A percentile compares a stretch with the other conserved stretches of the same genome.
Evolutionary conservation across 225 moss, liverwort and hornwort genomes (phyloP).

Genomic region (Sphagnum contortum): DNA sequence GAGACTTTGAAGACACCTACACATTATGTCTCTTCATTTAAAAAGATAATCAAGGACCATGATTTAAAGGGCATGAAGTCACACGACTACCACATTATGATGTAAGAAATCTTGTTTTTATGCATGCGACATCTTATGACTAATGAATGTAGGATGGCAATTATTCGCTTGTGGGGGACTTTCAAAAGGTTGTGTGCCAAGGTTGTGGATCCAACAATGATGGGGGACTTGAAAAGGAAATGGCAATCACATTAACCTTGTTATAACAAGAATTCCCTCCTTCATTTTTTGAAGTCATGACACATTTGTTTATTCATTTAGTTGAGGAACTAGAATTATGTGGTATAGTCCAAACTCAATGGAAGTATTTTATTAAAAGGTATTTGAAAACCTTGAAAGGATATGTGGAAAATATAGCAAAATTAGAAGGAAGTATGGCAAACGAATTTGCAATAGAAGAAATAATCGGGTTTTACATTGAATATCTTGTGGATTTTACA

Average conservation of each 20-base stretch:
- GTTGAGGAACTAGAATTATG: background rate
- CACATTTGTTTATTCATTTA: conserved; percentile 1
- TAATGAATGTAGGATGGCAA: no score
- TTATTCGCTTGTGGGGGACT: no score
- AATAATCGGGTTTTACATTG: background rate
- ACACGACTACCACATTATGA: no score
- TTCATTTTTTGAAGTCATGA: conserved; percentile 4
- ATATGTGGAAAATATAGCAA: background rate
- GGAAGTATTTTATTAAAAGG: background rate
- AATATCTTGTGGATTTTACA: background rate
- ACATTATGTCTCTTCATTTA: no score
- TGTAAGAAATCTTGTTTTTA: no score
- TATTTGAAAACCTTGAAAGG: background rate
- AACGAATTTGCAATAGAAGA: background rate
- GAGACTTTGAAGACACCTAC: no score
- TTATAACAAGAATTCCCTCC: conserved; percentile 2
- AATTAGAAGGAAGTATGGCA: background rate
- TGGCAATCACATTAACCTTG: background rate
- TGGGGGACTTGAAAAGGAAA: background rate
- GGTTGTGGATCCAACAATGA: no score
- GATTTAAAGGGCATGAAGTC: no score
- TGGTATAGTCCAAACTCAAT: background rate
- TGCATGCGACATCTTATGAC: no score
- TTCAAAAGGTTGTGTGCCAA: no score
- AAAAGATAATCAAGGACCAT: no score